These are phyloP conservation scores for Salix suchowensis DNA, from an alignment of 345 rosid genomes.

Conservation along the genomic window DNA sequence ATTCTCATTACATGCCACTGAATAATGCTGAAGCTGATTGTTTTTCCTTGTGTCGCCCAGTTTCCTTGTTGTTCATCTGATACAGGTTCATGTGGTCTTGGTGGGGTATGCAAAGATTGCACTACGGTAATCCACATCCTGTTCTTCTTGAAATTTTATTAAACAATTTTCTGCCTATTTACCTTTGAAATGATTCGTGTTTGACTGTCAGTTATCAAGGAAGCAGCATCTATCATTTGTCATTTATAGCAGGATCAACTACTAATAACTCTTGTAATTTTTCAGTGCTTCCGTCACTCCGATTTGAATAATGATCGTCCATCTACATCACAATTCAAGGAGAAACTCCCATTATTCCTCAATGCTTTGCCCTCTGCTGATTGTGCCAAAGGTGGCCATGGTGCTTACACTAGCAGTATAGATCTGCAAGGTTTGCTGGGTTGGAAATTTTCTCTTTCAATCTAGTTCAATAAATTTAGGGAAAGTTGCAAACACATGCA, in stretches of 20 bases:
- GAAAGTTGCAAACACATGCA: not conserved
- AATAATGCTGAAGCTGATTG: not conserved
- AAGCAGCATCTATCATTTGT: constrained; percentile 4
- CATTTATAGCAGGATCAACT: constrained; percentile 1
- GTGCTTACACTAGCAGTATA: constrained; percentile 91
- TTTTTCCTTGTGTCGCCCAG: constrained; percentile 36
- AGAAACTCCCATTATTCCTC: constrained; percentile 98
- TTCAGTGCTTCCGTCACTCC: constrained; percentile 90
- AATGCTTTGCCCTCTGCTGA: constrained; percentile 88
- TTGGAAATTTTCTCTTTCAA: constrained; percentile 6
- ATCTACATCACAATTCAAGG: constrained; percentile 72
- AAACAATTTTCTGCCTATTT: not conserved
- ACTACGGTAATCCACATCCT: constrained; percentile 64
- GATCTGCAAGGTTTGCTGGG: constrained; percentile 62
- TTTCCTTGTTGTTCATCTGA: constrained; percentile 81
- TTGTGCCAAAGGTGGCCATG: constrained; percentile 98
- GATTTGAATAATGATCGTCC: constrained; percentile 85
- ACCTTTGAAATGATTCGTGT: not conserved
- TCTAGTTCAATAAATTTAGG: not conserved
- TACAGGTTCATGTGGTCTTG: constrained; percentile 51
- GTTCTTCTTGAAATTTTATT: not conserved
- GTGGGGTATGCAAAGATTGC: constrained; percentile 88
- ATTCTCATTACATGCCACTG: not conserved
- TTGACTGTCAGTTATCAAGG: not conserved
- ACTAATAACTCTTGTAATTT: constrained; percentile 20